Base-by-base conservation (phyloP, 2,329 filamentous ascomycete genomes). In the Trichoderma citrinoviride region DNA sequence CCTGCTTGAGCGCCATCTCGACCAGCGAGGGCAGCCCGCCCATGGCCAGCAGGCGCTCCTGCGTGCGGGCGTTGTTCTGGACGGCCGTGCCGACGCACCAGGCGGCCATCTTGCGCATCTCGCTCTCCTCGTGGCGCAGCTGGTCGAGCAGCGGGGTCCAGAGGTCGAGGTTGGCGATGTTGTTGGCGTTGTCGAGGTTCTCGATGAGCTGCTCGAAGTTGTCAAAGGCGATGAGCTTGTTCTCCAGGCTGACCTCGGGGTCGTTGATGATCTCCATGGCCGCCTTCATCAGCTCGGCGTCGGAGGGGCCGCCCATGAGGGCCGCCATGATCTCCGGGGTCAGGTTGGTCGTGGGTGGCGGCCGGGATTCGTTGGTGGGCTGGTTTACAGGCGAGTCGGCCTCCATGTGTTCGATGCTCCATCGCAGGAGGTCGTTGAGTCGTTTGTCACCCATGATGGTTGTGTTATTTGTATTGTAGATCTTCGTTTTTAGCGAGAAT, bases 81-180 rank as follows among this genome's bases (percentile, higher is more conserved):
- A 99, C 95, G 10, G 95, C 94, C 6, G 93, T 97, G 57, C 92
- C 92, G 65, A 95, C 81, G 79, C 93, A 97, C 91, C 92, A 97
- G n/a, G 93, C 93, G 3, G 94, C 93, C 85, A 92, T 93, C 71
- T 83, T 87, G 68, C 93, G 83, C 73, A 97, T 81, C 68, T 95
- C 90, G 6, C 82, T 75, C 73, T 95, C 89, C 12, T 85, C 82
- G 72, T 88, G 83, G 56, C 83, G 81, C 15, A 99, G 82, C 68
- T 90, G 86, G 8, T 82, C 78, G 12, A 97, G 81, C 44, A 99
- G 81, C 10, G 92, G 92, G 12, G 85, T 84, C 95, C 95, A 99
- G 37, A 98, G 83, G 7, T 85, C 84, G 21, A 97, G 80, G 29
- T 85, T 85, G 69, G 88, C 88, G 71, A 99, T 85, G 79, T 97